These are phyloP conservation scores for Aspergillus avenaceus DNA, from an alignment of 495 filamentous ascomycete genomes.

Conservation along the genomic window DNA sequence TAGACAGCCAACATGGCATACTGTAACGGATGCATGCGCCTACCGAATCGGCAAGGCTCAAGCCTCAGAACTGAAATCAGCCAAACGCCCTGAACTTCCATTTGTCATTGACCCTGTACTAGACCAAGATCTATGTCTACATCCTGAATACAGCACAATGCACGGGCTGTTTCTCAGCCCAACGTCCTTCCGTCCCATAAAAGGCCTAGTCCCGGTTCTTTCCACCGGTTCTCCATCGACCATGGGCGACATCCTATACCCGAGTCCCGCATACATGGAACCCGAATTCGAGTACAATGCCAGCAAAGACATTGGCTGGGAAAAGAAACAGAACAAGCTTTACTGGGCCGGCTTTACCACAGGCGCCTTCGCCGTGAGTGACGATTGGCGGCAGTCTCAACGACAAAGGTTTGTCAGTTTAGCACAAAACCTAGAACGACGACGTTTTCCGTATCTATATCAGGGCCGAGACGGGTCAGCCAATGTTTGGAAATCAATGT, in stretches of 20 bases:
- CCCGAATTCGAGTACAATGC: constrained; percentile 25
- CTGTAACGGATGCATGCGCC: constrained; percentile 1
- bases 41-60: not conserved
- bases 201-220: constrained; percentile 5
- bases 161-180: constrained; percentile 5
- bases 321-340: constrained; percentile 32
- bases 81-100: not conserved
- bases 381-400: constrained; percentile 37
- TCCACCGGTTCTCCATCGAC: constrained; percentile 4
- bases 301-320: constrained; percentile 35
- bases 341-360: constrained; percentile 52
- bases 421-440: constrained; percentile 8
- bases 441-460: not conserved
- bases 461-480: not conserved
- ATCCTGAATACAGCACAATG: constrained; percentile 7
- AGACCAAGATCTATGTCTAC: constrained; percentile 4
- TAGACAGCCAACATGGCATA: constrained; percentile 1
- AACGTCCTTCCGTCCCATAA: constrained; percentile 3
- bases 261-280: constrained; percentile 7
- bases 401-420: constrained; percentile 46
- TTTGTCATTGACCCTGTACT: constrained; percentile 3
- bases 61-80: too few relatives aligned
- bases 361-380: constrained; percentile 31
- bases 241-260: constrained; percentile 9
- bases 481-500: not conserved